These are phyloP conservation scores for Plantago coronopus DNA, from an alignment of 305 asterid genomes.

Conservation along the genomic window DNA sequence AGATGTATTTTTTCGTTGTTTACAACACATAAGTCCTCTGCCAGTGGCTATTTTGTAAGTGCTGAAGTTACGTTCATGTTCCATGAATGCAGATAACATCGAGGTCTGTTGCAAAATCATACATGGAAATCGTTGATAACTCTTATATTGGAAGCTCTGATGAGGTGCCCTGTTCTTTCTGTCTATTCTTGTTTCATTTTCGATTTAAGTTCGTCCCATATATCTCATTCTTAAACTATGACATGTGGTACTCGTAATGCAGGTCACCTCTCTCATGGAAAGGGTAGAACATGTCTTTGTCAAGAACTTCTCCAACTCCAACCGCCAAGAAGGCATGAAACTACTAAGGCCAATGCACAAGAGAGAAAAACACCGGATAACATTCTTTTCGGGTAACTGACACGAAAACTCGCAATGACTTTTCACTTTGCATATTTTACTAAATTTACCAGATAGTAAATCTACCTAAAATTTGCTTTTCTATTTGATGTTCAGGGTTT, in stretches of 20 bases:
- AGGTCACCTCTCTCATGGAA: constrained; percentile 62
- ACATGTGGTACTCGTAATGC: constrained; percentile 15
- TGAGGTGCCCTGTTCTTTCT: constrained; percentile 37
- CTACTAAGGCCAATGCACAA: constrained; percentile 62
- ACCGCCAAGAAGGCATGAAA: constrained; percentile 72
- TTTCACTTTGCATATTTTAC: constrained; percentile 1
- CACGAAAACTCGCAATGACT: constrained; percentile 7
- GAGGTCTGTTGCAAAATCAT: constrained; percentile 60
- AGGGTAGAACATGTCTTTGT: constrained; percentile 59
- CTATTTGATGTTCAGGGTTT: constrained; percentile 45
- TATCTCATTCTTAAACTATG: neutral
- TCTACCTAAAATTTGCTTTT: constrained; percentile 9
- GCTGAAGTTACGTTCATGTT: constrained; percentile 22
- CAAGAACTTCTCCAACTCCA: constrained; percentile 51
- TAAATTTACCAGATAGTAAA: constrained; percentile 13
- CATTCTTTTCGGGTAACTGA: constrained; percentile 59
- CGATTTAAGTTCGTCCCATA: constrained; percentile 3
- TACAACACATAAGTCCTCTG: neutral
- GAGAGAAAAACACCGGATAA: constrained; percentile 51
- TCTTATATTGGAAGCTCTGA: constrained; percentile 73
- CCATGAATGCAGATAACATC: constrained; percentile 52
- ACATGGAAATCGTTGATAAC: constrained; percentile 67
- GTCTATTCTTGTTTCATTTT: constrained; percentile 13
- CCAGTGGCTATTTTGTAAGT: constrained; percentile 11
- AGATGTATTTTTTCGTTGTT: neutral